Base-by-base conservation (phyloP, 768 basidiomycete species). In the Termitomyces heimii region DNA sequence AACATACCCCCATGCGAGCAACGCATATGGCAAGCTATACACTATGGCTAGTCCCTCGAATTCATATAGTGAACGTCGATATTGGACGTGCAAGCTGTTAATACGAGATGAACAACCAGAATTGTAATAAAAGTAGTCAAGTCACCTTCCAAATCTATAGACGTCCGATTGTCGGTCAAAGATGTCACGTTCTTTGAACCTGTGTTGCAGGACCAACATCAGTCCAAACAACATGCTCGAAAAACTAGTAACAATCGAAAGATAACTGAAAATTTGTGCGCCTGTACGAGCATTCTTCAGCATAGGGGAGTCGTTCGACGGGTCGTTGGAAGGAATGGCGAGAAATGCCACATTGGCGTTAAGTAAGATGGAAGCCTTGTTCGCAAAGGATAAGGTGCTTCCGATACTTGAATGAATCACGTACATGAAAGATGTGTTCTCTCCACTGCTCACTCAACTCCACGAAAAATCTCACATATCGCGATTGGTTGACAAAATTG, bases 311-410 rank as follows among this genome's bases (percentile, higher is more conserved):
- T 58, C 73, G 14, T 76, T 71, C 59, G 73, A 70, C 20, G 72
- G 68, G 47, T 62, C 75, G 16, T 77, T 73, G 20, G 73, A 71
- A 28, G 74, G 70, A 37, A 83, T 77, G 0, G 77, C 47, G 51
- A 47, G 70, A 55, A 83, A 81, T 0, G 73, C 75, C 3, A 83
- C 74, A 45, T 82, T 80, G 6, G 74, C 76, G 24, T 73, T 75
- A 29, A 83, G 64, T 1, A 84, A 67, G 2, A 83, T 76, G 2
- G 78, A 75, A 0, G 77, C 74, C 81, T 82, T n/a, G n/a, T 54
- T 35, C 32, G 32, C 3, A 12, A 18, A 31, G 14, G 7, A 1
- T 2, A 2, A n/a, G n/a, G n/a, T n/a, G n/a, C n/a, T n/a, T n/a
- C 29, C 16, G 16, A 1, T 18, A 5, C 4, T 31, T n/a, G n/a